phyloP scores from a whole-genome alignment of 179 eudicot genomes.

The Spergularia azorica region DNA sequence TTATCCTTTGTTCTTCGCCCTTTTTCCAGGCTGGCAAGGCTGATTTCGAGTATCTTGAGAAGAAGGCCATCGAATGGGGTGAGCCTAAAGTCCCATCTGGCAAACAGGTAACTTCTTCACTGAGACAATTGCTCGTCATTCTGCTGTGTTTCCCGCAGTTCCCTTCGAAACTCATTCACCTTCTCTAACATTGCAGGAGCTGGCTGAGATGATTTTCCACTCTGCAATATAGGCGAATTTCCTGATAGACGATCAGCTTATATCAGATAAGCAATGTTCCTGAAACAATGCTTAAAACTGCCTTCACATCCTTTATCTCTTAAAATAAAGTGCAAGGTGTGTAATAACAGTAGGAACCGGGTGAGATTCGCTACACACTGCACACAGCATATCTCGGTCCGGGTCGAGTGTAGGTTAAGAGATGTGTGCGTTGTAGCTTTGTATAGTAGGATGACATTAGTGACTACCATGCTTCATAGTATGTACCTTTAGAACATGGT shows the following conservation, averaged over 20 bases:
- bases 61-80: conserved; percentile 91
- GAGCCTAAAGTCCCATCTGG: conserved; percentile 94
- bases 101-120: conserved; percentile 66
- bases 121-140: not conserved
- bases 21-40: conserved; percentile 82
- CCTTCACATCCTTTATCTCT: not conserved
- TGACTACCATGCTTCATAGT: too few relatives aligned
- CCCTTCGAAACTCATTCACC: not conserved
- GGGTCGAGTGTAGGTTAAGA: not conserved
- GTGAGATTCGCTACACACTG: too few relatives aligned
- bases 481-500: too few relatives aligned
- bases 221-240: conserved; percentile 48
- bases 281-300: not conserved
- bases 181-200: conserved; percentile 63
- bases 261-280: not conserved
- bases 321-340: conserved; percentile 3
- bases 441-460: too few relatives aligned
- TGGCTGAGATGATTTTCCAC: conserved; percentile 96
- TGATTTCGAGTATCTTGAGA: conserved; percentile 82
- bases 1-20: not conserved
- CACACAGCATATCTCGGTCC: not conserved
- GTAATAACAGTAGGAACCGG: not conserved
- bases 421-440: not conserved
- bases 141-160: not conserved
- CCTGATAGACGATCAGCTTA: conserved; percentile 5